These are phyloP conservation scores for Quercus engelmannii DNA, from an alignment of 306 rosid genomes.

Conservation along the genomic window DNA sequence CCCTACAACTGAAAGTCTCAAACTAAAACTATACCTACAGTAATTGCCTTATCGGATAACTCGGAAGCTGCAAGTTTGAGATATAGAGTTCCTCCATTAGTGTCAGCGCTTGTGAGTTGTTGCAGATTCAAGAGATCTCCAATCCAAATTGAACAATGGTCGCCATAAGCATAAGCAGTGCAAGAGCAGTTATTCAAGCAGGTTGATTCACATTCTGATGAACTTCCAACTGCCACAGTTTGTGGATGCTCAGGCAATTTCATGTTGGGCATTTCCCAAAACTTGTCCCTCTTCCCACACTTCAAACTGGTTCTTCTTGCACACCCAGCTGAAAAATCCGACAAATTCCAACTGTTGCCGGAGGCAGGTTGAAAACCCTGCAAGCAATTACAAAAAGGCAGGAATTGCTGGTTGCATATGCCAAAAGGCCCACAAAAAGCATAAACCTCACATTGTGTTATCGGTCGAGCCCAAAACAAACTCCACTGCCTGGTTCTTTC, in stretches of 20 bases:
- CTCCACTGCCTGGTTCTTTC: slow-evolving; percentile 31
- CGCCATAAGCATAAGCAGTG: slow-evolving; percentile 35
- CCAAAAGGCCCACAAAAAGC: slow-evolving; percentile 54
- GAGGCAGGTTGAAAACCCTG: slow-evolving; percentile 34
- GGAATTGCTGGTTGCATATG: slow-evolving; percentile 33
- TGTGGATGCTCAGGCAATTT: slow-evolving; percentile 11
- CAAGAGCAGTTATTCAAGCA: slow-evolving; percentile 45
- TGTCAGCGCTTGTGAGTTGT: slow-evolving; percentile 33
- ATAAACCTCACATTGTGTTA: slow-evolving; percentile 41
- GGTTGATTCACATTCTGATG: slow-evolving; percentile 30
- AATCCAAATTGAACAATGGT: slow-evolving; percentile 39
- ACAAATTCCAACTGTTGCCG: slow-evolving; percentile 29
- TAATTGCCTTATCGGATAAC: slow-evolving; percentile 9
- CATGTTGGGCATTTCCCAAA: slow-evolving; percentile 12
- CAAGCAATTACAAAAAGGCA: slow-evolving; percentile 46
- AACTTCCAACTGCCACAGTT: slow-evolving; percentile 9
- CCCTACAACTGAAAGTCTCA: slow-evolving; percentile 5
- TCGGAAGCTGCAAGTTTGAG: slow-evolving; percentile 57
- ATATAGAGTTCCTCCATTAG: slow-evolving; percentile 33
- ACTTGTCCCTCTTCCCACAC: slow-evolving; percentile 31
- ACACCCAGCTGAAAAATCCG: slow-evolving; percentile 52
- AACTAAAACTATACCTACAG: slow-evolving; percentile 26
- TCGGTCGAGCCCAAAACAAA: slow-evolving; percentile 49
- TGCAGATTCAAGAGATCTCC: slow-evolving; percentile 32
- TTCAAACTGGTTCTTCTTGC: slow-evolving; percentile 32